Evolutionary conservation across 306 rosid species (phyloP).

Genomic region (Castanea mollissima): DNA sequence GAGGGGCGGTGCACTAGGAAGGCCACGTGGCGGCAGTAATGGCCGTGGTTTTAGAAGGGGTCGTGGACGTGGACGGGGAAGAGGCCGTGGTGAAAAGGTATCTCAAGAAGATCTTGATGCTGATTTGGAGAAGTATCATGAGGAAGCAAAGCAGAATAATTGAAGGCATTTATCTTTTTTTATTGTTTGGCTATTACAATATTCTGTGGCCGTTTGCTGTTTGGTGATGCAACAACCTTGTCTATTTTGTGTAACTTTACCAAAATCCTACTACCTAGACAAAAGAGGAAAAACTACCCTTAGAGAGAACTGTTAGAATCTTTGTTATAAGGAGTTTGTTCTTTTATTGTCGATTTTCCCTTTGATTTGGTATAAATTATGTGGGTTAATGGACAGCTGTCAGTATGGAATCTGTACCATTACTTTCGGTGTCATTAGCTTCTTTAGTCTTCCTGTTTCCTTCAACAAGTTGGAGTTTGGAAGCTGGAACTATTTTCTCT

Average conservation of each 20-base stretch:
- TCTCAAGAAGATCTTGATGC: constrained; percentile 97
- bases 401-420: constrained; percentile 42
- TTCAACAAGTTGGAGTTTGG: constrained; percentile 46
- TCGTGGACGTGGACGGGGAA: constrained; percentile 41
- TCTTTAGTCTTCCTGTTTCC: constrained; percentile 33
- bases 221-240: constrained; percentile 38
- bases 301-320: constrained; percentile 44
- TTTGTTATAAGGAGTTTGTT: constrained; percentile 59
- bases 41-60: constrained; percentile 66
- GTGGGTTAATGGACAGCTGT: constrained; percentile 52
- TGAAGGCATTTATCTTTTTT: constrained; percentile 37
- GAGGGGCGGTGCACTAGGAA: constrained; percentile 53
- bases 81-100: constrained; percentile 66
- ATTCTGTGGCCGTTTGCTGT: constrained; percentile 45
- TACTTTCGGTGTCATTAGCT: constrained; percentile 42
- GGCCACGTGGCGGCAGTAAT: constrained; percentile 58
- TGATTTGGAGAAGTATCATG: constrained; percentile 92
- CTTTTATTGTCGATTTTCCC: constrained; percentile 40
- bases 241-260: constrained; percentile 52
- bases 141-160: constrained; percentile 74
- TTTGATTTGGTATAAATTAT: constrained; percentile 49
- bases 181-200: constrained; percentile 39
- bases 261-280: constrained; percentile 41
- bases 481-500: constrained; percentile 41
- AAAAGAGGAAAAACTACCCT: constrained; percentile 33